Base-by-base conservation (phyloP, 2,329 filamentous ascomycete genomes). In the Monilinia aucupariae region DNA sequence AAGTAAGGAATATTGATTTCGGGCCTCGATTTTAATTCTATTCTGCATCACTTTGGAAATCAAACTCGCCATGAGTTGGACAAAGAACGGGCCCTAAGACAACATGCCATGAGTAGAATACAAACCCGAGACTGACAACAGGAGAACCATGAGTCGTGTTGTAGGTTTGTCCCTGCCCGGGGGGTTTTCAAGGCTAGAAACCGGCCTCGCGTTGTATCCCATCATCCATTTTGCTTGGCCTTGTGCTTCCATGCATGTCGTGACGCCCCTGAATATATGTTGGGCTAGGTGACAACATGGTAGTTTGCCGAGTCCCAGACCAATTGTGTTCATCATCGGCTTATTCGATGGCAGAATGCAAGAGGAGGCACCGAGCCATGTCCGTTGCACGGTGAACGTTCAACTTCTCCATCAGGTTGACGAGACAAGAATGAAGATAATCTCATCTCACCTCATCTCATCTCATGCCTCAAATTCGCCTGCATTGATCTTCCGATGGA, bases 381-480 rank as follows among this genome's bases (percentile, higher is more conserved):
- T 48, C 22, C 53, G 27, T 41, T 25, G 27, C 22, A 45, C 49
- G 22, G 55, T 30, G 30, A 55, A 22, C 39, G 45, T 54, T 27
- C 27, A 20, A 34, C 32, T 17, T 17, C 39, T 34, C 34, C 54
- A 47, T 3, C 3, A 30, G 27, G 27, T 17, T n/a, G 22, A 22
- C 17, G 41, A 45, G 41, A 47, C 27, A 45, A 32, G 25, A 45
- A 25, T n/a, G 51, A 41, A 56, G 50, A 27, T 41, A 41, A 37
- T 48, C 22, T 22, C 20, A 56, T 62, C 59, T 55, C 22, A 61
- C 55, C 59, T 62, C 59, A 62, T 62, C 51, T 62, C 51, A 62
- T 62, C 59, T 30, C 20, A 32, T 43, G 39, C 39, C 20, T 47
- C 41, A 15, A 56, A 32, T 56, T n/a, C 25, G 49, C 17, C 51